Evolutionary conservation across 148 eudicot species (phyloP).

Genomic region (Nyssa sinensis): DNA sequence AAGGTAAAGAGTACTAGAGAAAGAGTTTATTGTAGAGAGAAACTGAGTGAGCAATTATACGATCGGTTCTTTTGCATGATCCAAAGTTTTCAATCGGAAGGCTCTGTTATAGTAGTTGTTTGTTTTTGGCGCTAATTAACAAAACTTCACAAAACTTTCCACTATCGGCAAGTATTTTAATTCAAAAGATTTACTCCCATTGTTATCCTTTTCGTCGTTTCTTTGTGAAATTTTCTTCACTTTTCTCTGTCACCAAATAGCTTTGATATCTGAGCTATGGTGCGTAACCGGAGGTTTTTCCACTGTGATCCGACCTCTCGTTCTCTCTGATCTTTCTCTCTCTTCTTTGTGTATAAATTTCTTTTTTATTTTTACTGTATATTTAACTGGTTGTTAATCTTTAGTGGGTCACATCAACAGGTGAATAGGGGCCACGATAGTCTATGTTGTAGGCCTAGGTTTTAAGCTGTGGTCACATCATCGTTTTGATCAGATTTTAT

Average conservation of each 20-base stretch:
- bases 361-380: neutral
- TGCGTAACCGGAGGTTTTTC: neutral
- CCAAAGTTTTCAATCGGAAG: neutral
- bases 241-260: slow-evolving; percentile 16
- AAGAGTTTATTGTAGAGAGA: neutral
- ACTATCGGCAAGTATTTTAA: slow-evolving; percentile 9
- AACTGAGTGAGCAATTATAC: slow-evolving; percentile 11
- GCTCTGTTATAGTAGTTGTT: neutral
- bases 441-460: slow-evolving; percentile 32
- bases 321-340: slow-evolving; percentile 7
- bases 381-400: slow-evolving; percentile 42
- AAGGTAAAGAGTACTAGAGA: slow-evolving; percentile 44
- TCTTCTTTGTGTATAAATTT: neutral
- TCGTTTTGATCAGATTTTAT: neutral
- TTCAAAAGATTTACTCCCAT: neutral
- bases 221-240: neutral
- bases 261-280: slow-evolving; percentile 30
- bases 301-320: neutral
- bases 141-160: slow-evolving; percentile 21
- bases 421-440: slow-evolving; percentile 26
- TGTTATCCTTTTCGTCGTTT: neutral
- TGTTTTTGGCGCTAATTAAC: neutral
- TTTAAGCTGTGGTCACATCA: slow-evolving; percentile 39
- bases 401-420: slow-evolving; percentile 77
- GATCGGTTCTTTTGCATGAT: neutral